Evolutionary conservation across 352 stramenopile genomes (phyloP).

Genomic region (Pythium brassicae): DNA sequence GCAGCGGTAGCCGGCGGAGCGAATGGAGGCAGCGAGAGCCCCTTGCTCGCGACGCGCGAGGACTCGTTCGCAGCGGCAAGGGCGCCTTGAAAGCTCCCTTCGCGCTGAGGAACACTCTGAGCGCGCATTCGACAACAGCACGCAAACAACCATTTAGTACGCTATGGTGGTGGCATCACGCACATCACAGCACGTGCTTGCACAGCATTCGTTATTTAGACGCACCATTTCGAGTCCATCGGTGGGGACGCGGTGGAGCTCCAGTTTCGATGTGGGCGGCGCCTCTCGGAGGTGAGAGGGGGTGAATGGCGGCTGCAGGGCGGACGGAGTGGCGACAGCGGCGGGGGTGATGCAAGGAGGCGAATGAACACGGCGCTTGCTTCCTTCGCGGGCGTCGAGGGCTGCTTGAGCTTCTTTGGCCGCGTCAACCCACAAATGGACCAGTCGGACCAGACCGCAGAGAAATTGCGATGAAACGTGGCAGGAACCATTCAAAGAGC

Average conservation of each 20-base stretch:
- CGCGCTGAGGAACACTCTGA: constrained; percentile 29
- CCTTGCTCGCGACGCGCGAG: not conserved
- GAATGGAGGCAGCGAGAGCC: not conserved
- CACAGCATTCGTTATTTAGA: constrained; percentile 1
- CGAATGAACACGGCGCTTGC: too few species aligned
- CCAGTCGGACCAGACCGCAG: too few species aligned
- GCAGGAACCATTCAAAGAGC: too few species aligned
- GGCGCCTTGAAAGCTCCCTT: constrained; percentile 28
- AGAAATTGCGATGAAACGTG: too few species aligned
- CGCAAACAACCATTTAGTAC: too few species aligned
- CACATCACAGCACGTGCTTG: too few species aligned
- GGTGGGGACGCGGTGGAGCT: constrained; percentile 25
- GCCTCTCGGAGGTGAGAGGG: not conserved
- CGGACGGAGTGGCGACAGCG: not conserved
- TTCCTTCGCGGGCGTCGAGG: too few species aligned
- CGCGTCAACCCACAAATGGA: too few species aligned
- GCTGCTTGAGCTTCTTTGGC: too few species aligned
- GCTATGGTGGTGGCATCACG: not conserved
- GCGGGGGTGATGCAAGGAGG: not conserved
- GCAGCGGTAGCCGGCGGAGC: too few species aligned
- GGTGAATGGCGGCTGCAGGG: not conserved
- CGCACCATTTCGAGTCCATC: constrained; percentile 49
- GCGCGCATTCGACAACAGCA: not conserved
- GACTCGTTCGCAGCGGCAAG: constrained; percentile 14
- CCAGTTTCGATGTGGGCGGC: constrained; percentile 34